phyloP scores from a whole-genome alignment of 2,329 filamentous ascomycete species.

The Exophiala calicioides region DNA sequence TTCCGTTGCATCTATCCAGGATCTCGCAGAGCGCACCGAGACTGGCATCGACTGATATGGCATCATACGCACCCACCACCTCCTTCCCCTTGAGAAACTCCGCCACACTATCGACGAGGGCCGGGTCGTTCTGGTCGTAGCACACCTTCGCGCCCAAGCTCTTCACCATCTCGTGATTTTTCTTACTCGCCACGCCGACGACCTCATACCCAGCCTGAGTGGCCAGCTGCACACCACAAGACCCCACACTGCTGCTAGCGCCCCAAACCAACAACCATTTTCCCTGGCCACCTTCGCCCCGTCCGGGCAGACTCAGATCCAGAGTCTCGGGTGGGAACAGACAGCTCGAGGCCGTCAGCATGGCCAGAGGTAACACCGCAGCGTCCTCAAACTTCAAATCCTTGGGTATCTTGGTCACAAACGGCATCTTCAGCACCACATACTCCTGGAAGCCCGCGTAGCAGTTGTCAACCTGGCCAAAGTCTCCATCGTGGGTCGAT shows the following conservation, averaged over 20 bases:
- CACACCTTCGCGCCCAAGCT: conserved; percentile 45
- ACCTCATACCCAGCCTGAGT: conserved; percentile 45
- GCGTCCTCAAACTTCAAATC: conserved; percentile 36
- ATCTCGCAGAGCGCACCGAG: conserved; percentile 14
- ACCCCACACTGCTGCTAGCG: conserved; percentile 46
- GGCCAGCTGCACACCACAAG: conserved; percentile 45
- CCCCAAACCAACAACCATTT: conserved; percentile 44
- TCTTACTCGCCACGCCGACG: conserved; percentile 20
- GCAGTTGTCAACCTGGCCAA: conserved; percentile 34
- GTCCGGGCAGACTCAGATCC: conserved; percentile 28
- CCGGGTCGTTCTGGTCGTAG: conserved; percentile 45
- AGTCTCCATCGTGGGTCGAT: too few relatives aligned
- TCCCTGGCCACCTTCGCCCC: conserved; percentile 2
- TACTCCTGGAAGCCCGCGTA: conserved; percentile 36
- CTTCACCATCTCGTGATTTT: conserved; percentile 33
- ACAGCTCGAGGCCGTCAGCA: conserved; percentile 37
- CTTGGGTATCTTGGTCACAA: conserved; percentile 35
- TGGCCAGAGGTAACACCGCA: conserved; percentile 39
- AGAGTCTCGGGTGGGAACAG: conserved; percentile 35
- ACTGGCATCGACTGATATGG: conserved; percentile 15
- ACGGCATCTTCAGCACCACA: conserved; percentile 23
- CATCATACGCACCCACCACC: conserved; percentile 17
- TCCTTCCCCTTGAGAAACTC: conserved; percentile 14
- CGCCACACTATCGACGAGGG: conserved; percentile 16
- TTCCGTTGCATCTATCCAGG: conserved; percentile 1